Base-by-base conservation (phyloP, 441 rosid genomes). In the Mallotus japonicus region DNA sequence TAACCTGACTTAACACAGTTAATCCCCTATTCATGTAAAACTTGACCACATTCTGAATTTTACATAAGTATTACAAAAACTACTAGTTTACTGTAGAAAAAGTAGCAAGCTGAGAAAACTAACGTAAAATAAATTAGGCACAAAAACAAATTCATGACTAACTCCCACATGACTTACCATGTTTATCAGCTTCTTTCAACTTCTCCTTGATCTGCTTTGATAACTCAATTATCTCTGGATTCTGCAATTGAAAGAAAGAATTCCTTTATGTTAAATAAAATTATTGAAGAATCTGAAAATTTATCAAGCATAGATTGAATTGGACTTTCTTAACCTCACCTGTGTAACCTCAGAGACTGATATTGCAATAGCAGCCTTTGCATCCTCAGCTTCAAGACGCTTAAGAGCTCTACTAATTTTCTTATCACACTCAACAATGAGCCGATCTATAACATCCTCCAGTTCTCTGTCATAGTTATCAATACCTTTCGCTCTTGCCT, bases 331-430 rank as follows among this genome's bases (percentile, higher is more conserved):
- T 16, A 40, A 19, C 73, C 54, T 69, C 69, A 95, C 99, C 98
- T 80, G 99, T 17, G 99, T 95, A 84, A 95, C 97, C 83, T 95
- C 94, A 8, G 97, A 85, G 54, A 95, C 98, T 3, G 98, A 93
- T 78, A 95, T 95, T 12, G 99, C 99, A 78, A 93, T 90, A 34
- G 99, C 99, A 76, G 99, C 98, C 88, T 95, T 95, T 10, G 99
- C 98, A 76, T 95, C 99, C 19, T 95, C 99, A 78, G 91, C 98
- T 77, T 93, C 98, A 66, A 95, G 97, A 73, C 99, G 97, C 86
- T 90, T 93, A 70, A 95, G 93, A 42, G 99, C 99, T 81, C 99
- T 88, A 70, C 88, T 87, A 72, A 95, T 95, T 85, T 95, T 95
- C 82, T 95, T 87, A 80, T 95, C 99, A 62, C 99, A 95, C 85